phyloP scores from a whole-genome alignment of 2,329 filamentous ascomycete species.

The Cadophora gregata region DNA sequence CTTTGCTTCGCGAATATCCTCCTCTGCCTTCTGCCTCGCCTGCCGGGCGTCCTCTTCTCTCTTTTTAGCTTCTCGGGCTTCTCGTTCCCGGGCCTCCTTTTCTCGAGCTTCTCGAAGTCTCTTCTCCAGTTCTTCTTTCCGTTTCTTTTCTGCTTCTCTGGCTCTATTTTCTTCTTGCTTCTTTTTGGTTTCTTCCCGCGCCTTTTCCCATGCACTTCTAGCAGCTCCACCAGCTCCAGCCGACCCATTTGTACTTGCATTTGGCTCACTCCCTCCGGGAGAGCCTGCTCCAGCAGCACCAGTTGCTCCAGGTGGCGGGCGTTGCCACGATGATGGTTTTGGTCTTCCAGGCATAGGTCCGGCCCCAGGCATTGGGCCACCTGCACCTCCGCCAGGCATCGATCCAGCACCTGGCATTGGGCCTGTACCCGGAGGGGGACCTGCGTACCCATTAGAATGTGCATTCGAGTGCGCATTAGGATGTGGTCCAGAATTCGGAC shows the following conservation, averaged over 20 bases:
- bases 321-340: constrained; percentile 39
- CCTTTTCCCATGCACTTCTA: constrained; percentile 69
- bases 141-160: constrained; percentile 65
- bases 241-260: constrained; percentile 30
- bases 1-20: constrained; percentile 18
- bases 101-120: constrained; percentile 61
- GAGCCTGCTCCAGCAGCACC: constrained; percentile 15
- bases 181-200: constrained; percentile 67
- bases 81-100: constrained; percentile 54
- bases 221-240: constrained; percentile 38
- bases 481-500: constrained; percentile 29
- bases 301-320: constrained; percentile 30
- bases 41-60: constrained; percentile 19
- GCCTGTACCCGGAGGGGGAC: constrained; percentile 40
- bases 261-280: constrained; percentile 33
- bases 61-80: constrained; percentile 25
- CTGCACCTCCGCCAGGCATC: constrained; percentile 19
- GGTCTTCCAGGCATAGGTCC: constrained; percentile 31
- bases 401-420: constrained; percentile 29
- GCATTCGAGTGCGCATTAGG: constrained; percentile 33
- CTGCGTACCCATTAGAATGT: constrained; percentile 38
- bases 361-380: constrained; percentile 24
- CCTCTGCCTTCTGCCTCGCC: constrained; percentile 23
- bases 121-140: constrained; percentile 60
- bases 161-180: constrained; percentile 72